Evolutionary conservation across 2,329 filamentous ascomycete species (phyloP), one percentile per base, ranked within the genome.

Genomic region (Didymella pinodella): DNA sequence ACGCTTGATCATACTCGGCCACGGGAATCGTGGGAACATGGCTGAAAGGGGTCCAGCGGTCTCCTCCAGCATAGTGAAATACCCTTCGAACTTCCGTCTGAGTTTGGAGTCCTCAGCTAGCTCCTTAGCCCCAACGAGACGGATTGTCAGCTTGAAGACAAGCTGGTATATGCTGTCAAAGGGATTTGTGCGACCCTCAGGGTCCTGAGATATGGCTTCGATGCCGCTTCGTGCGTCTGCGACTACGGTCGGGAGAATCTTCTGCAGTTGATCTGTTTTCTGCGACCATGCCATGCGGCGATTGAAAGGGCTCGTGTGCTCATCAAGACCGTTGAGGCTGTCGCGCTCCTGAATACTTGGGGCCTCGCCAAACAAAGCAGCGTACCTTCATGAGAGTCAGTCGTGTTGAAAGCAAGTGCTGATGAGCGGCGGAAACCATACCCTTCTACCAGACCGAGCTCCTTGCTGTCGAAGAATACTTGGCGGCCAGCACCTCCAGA

Each of bases 281-380:
- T 47, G 44, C n/a, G 44, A 47, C 44, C 44, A 47, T 11, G 44
- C 44, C 44, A 47, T 31, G 28, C 44, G 44, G 4, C 44, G 44
- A 12, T 47, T 47, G 10, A 47, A 47, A 7, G 44, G 44, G 7
- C 44, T 47, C 12, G 44, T 47, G 44, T 47, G 44, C 28, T 47
- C 45, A 20, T 48, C 45, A 4, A 22, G 14, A 25, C 29, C 45
- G 29, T 48, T 25, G 45, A 48, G 25, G 11, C 22, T 32, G n/a
- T 48, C 45, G n/a, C 29, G 29, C 45, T 25, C 45, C 22, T 34
- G 18, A 20, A 48, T 48, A 7, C 29, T 48, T 34, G 45, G 29
- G 25, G 29, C n/a, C n/a, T 48, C 32, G 32, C 32, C 14, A 34
- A 34, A 34, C 14, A 34, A 34, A 16, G 32, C 32, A 7, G 32